phyloP scores from a whole-genome alignment of 1,284 basidiomycete genomes.

The Cyathus olla region DNA sequence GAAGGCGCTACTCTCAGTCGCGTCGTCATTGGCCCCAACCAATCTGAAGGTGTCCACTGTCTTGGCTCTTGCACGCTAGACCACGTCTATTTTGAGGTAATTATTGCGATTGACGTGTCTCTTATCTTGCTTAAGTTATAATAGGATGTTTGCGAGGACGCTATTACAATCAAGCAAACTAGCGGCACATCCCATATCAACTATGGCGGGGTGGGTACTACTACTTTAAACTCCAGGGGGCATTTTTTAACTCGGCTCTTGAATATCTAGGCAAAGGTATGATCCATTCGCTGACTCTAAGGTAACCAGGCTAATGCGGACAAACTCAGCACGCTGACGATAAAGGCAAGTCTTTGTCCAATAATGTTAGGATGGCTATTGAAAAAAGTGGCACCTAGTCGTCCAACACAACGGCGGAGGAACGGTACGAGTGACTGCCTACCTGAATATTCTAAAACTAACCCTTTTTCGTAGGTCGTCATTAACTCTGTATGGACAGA shows the following conservation, averaged over 20 bases:
- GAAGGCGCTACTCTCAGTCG: conserved; percentile 51
- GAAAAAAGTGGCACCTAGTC: too few relatives aligned
- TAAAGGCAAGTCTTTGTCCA: conserved; percentile 27
- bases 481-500: conserved; percentile 42
- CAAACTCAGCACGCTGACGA: conserved; percentile 37
- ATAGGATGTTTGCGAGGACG: conserved; percentile 54
- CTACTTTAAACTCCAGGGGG: neutral
- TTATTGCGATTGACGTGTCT: neutral
- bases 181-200: conserved; percentile 48
- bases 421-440: conserved; percentile 17
- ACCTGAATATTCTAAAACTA: neutral
- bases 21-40: conserved; percentile 52
- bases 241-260: neutral
- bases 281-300: too few relatives aligned
- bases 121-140: neutral
- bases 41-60: conserved; percentile 55
- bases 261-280: conserved; percentile 40
- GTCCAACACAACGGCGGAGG: conserved; percentile 51
- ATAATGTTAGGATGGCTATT: too few relatives aligned
- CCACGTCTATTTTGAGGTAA: conserved; percentile 50
- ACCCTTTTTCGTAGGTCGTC: conserved; percentile 30
- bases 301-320: too few relatives aligned
- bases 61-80: conserved; percentile 52
- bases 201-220: conserved; percentile 46
- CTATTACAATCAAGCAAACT: conserved; percentile 51